Percentiles rank a stretch among this genome's conserved stretches.
phyloP scores from a whole-genome alignment of 805 yeast species.

The Barnettozyma vustinii region DNA sequence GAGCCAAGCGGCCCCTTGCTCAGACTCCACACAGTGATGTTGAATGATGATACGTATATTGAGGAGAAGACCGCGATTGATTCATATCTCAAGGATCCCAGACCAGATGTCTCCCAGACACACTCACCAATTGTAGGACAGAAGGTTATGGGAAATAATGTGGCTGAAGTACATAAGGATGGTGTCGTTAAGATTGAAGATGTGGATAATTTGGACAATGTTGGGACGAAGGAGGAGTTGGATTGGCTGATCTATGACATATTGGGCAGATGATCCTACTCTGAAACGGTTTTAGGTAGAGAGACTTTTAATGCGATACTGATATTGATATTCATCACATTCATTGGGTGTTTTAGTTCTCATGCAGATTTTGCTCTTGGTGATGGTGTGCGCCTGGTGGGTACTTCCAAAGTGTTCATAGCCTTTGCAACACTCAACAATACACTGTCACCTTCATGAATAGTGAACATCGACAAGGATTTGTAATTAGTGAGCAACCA shows the following conservation, averaged over 20 bases:
- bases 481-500: neutral
- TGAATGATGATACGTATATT: conserved; percentile 45
- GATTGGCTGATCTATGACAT: conserved; percentile 69
- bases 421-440: conserved; percentile 4
- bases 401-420: neutral
- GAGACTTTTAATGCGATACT: neutral
- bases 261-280: conserved; percentile 13
- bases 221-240: conserved; percentile 62
- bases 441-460: neutral
- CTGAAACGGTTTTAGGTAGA: neutral
- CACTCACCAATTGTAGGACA: conserved; percentile 3
- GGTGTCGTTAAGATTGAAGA: neutral
- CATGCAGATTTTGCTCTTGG: neutral
- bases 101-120: conserved; percentile 1
- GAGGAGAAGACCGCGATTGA: conserved; percentile 23
- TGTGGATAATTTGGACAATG: conserved; percentile 24
- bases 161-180: neutral
- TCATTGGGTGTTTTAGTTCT: neutral
- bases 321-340: neutral
- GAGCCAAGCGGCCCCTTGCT: conserved; percentile 62
- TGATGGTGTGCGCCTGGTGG: neutral
- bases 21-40: conserved; percentile 41
- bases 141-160: neutral
- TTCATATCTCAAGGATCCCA: conserved; percentile 12
- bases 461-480: conserved; percentile 2